Percentiles rank a stretch among this genome's conserved stretches.
phyloP scores from a whole-genome alignment of 2,329 filamentous ascomycete genomes.

The Ophiocordyceps australis region DNA sequence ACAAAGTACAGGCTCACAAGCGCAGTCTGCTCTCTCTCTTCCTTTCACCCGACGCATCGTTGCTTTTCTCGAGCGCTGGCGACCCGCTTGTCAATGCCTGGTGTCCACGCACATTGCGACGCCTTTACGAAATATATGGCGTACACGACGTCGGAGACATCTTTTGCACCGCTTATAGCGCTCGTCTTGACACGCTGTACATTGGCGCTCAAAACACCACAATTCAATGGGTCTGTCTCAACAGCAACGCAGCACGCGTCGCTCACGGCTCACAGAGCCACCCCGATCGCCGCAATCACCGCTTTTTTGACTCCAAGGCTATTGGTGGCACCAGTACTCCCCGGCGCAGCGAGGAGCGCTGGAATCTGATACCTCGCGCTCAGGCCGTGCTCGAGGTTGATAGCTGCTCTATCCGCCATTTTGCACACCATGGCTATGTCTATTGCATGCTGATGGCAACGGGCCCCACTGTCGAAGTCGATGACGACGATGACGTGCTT shows the following conservation, averaged over 20 bases:
- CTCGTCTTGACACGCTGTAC: conserved; percentile 64
- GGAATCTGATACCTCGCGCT: conserved; percentile 32
- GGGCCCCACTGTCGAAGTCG: conserved; percentile 47
- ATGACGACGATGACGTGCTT: conserved; percentile 59
- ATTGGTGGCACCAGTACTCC: conserved; percentile 69
- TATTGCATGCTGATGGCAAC: conserved; percentile 86
- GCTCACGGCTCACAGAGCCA: conserved; percentile 48
- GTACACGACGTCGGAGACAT: conserved; percentile 90
- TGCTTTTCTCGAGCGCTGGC: conserved; percentile 84
- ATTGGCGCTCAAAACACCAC: conserved; percentile 87
- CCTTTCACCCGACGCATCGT: conserved; percentile 52
- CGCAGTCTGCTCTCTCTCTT: conserved; percentile 78
- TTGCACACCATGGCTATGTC: conserved; percentile 88
- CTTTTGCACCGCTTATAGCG: conserved; percentile 84
- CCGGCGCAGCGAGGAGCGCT: conserved; percentile 43
- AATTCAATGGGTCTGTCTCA: conserved; percentile 79
- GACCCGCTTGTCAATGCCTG: conserved; percentile 93
- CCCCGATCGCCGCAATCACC: conserved; percentile 59
- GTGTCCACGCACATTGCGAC: conserved; percentile 58
- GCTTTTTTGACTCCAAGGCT: conserved; percentile 84
- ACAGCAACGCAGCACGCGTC: conserved; percentile 40
- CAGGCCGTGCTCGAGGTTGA: conserved; percentile 59
- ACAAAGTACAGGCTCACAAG: conserved; percentile 72
- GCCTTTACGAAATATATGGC: conserved; percentile 80
- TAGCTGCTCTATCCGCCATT: conserved; percentile 62